Percentiles rank a stretch among this genome's conserved stretches.
Evolutionary conservation across 2,329 filamentous ascomycete genomes (phyloP).

Genomic region (Fusarium sp.): DNA sequence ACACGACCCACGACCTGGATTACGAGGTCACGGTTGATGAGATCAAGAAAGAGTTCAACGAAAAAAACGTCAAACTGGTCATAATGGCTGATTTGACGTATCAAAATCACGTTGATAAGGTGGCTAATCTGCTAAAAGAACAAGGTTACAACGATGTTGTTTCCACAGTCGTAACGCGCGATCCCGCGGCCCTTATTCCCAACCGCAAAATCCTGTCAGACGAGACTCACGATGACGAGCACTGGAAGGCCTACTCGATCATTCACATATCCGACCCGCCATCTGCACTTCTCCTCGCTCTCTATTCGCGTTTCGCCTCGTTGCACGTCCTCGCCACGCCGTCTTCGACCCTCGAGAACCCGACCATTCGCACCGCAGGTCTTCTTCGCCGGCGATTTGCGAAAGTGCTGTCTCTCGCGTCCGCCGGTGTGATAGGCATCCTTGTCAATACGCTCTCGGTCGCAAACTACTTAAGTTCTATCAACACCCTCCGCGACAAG

Average conservation of each 20-base stretch:
- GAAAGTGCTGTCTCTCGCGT: constrained; percentile 82
- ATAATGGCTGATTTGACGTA: constrained; percentile 94
- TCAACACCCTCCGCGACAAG: constrained; percentile 77
- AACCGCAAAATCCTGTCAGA: constrained; percentile 77
- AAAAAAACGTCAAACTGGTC: constrained; percentile 74
- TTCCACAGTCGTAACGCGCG: constrained; percentile 78
- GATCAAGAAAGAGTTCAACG: constrained; percentile 78
- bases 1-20: constrained; percentile 80
- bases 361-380: constrained; percentile 61
- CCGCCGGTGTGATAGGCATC: constrained; percentile 89
- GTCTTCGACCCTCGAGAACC: constrained; percentile 66
- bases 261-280: constrained; percentile 89
- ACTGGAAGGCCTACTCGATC: constrained; percentile 76
- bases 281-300: constrained; percentile 84
- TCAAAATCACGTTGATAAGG: constrained; percentile 75
- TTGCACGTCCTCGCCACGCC: constrained; percentile 82
- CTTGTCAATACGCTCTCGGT: constrained; percentile 96
- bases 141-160: constrained; percentile 79
- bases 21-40: constrained; percentile 67
- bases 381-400: constrained; percentile 88
- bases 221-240: constrained; percentile 56
- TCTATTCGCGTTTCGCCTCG: constrained; percentile 83
- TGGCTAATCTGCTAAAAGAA: constrained; percentile 68
- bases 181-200: constrained; percentile 84
- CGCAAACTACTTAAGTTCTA: constrained; percentile 86